Conservation (phyloP, 257 asterid genomes). For the Solanum peruvianum region DNA sequence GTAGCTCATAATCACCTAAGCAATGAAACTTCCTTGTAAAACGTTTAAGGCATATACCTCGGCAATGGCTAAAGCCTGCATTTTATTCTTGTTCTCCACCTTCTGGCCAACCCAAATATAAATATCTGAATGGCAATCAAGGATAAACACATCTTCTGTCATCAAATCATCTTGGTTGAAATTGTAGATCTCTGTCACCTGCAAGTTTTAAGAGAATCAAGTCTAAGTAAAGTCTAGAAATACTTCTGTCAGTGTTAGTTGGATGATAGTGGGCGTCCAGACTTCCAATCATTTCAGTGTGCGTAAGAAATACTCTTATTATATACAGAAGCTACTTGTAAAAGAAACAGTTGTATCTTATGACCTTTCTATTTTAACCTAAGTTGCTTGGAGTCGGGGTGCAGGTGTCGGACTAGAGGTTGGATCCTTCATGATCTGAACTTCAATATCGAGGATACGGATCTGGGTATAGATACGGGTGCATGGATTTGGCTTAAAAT, state of each 20-base stretch:
- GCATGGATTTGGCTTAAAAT: neutral
- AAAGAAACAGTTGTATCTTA: neutral
- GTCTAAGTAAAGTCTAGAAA: neutral
- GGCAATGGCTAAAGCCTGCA: constrained; percentile 62
- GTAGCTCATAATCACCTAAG: constrained; percentile 2
- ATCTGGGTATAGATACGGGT: neutral
- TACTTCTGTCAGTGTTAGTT: neutral
- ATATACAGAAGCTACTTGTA: neutral
- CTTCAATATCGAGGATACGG: neutral
- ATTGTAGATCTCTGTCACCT: constrained; percentile 88
- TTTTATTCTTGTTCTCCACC: constrained; percentile 60
- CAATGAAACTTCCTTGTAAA: neutral
- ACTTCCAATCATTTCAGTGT: neutral
- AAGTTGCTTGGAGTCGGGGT: neutral
- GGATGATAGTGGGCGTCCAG: neutral
- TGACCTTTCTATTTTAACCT: neutral
- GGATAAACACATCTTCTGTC: constrained; percentile 90
- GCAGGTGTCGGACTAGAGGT: neutral
- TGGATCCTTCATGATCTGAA: neutral
- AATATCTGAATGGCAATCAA: constrained; percentile 81
- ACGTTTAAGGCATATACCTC: constrained; percentile 46
- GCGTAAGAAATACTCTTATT: neutral
- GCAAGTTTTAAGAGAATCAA: constrained; percentile 3
- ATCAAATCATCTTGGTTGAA: constrained; percentile 90
- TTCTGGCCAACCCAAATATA: constrained; percentile 91